phyloP scores from a whole-genome alignment of 805 yeast species.

The Metschnikowia shivogae region DNA sequence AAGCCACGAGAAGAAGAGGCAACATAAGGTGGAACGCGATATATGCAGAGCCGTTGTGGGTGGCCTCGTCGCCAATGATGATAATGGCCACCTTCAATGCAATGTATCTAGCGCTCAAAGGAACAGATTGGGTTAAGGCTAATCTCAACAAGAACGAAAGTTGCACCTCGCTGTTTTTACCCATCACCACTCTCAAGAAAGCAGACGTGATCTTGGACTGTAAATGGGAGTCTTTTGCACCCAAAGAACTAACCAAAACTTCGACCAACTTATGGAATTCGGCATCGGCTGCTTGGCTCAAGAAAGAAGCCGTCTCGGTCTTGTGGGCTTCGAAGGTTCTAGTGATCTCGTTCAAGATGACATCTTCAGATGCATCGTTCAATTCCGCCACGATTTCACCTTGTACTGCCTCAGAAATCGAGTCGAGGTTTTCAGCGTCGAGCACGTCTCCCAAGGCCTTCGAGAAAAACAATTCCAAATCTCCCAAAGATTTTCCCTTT shows the following conservation, averaged over 20 bases:
- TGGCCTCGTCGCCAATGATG: slow-evolving; percentile 26
- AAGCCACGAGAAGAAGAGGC: slow-evolving; percentile 55
- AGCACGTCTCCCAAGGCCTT: slow-evolving; percentile 44
- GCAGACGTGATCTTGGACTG: slow-evolving; percentile 7
- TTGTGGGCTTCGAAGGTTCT: slow-evolving; percentile 8
- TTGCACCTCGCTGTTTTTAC: slow-evolving; percentile 32
- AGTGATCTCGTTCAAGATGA: not conserved
- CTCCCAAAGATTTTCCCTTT: slow-evolving; percentile 22
- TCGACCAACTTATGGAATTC: slow-evolving; percentile 43
- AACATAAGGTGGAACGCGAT: slow-evolving; percentile 42
- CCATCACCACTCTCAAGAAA: slow-evolving; percentile 9
- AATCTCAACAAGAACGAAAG: slow-evolving; percentile 59
- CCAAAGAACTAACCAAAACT: slow-evolving; percentile 43
- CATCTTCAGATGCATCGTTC: slow-evolving; percentile 6
- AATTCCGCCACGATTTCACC: not conserved
- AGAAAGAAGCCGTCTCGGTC: slow-evolving; percentile 28
- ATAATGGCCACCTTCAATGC: slow-evolving; percentile 42
- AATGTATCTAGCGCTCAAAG: slow-evolving; percentile 50
- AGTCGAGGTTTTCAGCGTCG: slow-evolving; percentile 6
- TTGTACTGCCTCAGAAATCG: not conserved
- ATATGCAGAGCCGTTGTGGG: slow-evolving; percentile 25
- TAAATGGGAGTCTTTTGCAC: slow-evolving; percentile 10
- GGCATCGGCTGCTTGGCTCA: slow-evolving; percentile 27
- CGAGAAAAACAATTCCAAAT: slow-evolving; percentile 57
- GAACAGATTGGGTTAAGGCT: slow-evolving; percentile 53